Evolutionary conservation across 176 grass and related monocot genomes (phyloP).

Genomic region (Typha latifolia): DNA sequence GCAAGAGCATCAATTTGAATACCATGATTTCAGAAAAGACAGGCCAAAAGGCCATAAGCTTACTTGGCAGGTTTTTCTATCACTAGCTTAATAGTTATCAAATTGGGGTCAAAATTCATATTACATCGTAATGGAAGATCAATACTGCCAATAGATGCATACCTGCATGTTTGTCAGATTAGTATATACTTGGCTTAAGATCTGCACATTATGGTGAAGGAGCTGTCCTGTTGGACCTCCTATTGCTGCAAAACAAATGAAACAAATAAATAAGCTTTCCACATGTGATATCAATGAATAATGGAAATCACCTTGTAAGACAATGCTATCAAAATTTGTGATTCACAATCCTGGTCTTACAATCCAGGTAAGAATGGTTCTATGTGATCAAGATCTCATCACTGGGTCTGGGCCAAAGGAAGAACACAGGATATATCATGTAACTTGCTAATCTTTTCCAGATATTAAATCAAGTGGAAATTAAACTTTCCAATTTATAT

Average conservation of each 20-base stretch:
- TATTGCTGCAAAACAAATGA: conserved; percentile 47
- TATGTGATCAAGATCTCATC: too few relatives aligned
- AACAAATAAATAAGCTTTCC: conserved; percentile 3
- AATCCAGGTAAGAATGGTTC: too few relatives aligned
- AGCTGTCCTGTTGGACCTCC: conserved; percentile 72
- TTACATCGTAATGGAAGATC: too few relatives aligned
- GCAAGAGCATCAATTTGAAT: not conserved
- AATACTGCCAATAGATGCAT: conserved; percentile 1
- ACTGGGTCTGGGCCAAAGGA: too few relatives aligned
- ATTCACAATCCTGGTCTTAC: too few relatives aligned
- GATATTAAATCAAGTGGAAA: too few relatives aligned
- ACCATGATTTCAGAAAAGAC: not conserved
- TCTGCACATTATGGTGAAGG: conserved; percentile 62
- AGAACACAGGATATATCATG: too few relatives aligned
- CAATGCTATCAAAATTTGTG: not conserved
- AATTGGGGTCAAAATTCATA: too few relatives aligned
- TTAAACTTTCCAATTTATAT: too few relatives aligned
- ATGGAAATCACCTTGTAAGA: not conserved
- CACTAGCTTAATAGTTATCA: too few relatives aligned
- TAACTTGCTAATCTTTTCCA: too few relatives aligned
- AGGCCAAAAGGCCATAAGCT: not conserved
- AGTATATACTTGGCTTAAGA: conserved; percentile 64
- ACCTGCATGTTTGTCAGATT: conserved; percentile 84
- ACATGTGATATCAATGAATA: not conserved
- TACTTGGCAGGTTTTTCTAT: too few relatives aligned